A percentile compares a stretch with the other conserved stretches of the same genome.
phyloP scores from a whole-genome alignment of 2,329 filamentous ascomycete genomes.

The Aspergillus pseudonomiae region DNA sequence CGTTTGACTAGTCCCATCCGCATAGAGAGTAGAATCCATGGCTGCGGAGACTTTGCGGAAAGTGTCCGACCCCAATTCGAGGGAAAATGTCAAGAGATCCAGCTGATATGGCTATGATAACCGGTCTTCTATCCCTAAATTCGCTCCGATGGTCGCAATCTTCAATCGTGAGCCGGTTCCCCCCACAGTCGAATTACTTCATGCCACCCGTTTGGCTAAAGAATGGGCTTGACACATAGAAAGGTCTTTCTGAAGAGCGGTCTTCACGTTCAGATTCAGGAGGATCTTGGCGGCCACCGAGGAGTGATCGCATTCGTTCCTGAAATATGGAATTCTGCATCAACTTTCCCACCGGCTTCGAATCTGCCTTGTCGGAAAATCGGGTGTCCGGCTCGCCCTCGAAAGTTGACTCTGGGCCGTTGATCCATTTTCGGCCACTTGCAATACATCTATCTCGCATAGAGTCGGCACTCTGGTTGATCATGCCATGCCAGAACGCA shows the following conservation, averaged over 20 bases:
- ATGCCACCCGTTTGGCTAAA: slow-evolving; percentile 10
- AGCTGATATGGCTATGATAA: too few relatives aligned
- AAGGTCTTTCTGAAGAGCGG: slow-evolving; percentile 9
- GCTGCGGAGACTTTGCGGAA: too few relatives aligned
- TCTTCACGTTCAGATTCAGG: neutral
- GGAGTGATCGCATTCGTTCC: slow-evolving; percentile 16
- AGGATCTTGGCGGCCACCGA: neutral
- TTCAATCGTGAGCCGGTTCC: too few relatives aligned
- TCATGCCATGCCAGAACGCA: slow-evolving; percentile 23
- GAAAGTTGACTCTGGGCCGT: slow-evolving; percentile 13
- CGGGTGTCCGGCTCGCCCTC: slow-evolving; percentile 21
- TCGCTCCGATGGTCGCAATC: too few relatives aligned
- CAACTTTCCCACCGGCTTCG: slow-evolving; percentile 15
- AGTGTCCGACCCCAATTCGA: too few relatives aligned
- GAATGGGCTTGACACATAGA: slow-evolving; percentile 24
- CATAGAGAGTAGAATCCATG: too few relatives aligned
- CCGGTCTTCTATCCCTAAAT: too few relatives aligned
- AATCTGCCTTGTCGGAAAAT: slow-evolving; percentile 12
- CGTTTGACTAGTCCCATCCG: too few relatives aligned
- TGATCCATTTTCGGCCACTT: slow-evolving; percentile 18
- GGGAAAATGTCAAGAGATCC: too few relatives aligned
- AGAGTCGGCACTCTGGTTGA: slow-evolving; percentile 19
- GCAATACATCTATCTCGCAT: slow-evolving; percentile 19
- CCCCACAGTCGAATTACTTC: too few relatives aligned
- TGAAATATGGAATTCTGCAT: slow-evolving; percentile 15